These are phyloP conservation scores for Solanum chaucha DNA, from an alignment of 257 asterid species.

Conservation along the genomic window DNA sequence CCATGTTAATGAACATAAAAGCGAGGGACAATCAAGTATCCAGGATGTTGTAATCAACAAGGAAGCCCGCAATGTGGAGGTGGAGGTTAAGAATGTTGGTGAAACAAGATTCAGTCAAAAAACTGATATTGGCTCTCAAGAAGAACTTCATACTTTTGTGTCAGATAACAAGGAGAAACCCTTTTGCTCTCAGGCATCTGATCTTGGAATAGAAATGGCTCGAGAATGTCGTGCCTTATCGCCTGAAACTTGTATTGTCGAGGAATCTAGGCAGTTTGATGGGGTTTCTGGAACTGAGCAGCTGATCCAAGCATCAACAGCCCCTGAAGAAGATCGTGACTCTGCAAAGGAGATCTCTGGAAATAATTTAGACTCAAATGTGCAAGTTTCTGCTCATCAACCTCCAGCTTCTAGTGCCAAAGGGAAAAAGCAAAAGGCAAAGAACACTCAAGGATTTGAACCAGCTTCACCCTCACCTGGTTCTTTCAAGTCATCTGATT, in stretches of 20 bases:
- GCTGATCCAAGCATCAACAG: background rate
- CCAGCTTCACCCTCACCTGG: conserved; percentile 30
- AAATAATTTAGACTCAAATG: conserved; percentile 29
- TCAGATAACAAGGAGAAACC: conserved; percentile 58
- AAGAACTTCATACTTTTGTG: conserved; percentile 38
- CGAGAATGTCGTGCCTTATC: conserved; percentile 56
- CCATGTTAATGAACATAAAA: conserved; percentile 40
- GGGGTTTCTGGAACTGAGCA: background rate
- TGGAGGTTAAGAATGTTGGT: conserved; percentile 75
- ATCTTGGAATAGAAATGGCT: conserved; percentile 74
- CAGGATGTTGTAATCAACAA: conserved; percentile 62
- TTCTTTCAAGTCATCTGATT: conserved; percentile 29
- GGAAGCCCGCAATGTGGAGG: conserved; percentile 49
- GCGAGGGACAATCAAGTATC: conserved; percentile 24
- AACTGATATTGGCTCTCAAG: conserved; percentile 34
- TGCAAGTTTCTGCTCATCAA: conserved; percentile 31
- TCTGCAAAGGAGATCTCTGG: conserved; percentile 35
- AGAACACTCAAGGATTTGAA: conserved; percentile 48
- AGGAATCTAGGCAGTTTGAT: conserved; percentile 41
- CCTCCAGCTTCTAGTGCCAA: conserved; percentile 38
- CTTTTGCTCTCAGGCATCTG: conserved; percentile 86
- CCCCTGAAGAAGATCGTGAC: conserved; percentile 34
- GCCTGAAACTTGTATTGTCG: conserved; percentile 47
- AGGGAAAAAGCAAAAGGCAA: conserved; percentile 74
- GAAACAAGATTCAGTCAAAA: conserved; percentile 54